Base-by-base conservation (phyloP, 2,329 filamentous ascomycete genomes). In the Nothopassalora personata region DNA sequence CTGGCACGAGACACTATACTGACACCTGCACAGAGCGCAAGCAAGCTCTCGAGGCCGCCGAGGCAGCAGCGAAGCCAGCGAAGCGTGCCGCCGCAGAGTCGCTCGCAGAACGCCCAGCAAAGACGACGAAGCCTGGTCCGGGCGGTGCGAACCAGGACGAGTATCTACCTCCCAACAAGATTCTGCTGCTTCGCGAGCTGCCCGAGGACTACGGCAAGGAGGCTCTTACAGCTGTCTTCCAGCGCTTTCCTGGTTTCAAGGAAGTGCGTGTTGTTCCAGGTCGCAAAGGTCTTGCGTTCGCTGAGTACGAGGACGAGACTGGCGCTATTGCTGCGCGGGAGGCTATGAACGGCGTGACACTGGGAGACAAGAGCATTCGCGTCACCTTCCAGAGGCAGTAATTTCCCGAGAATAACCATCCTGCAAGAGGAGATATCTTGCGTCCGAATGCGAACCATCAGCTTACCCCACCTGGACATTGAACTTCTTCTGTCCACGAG, bases 141-240 rank as follows among this genome's bases (percentile, higher is more conserved):
- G 81, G 85, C 1, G 82, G 88, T 10, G 87, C 91, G 57, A 87
- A 97, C 18, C 91, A 92, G n/a, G 94, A 97, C 82, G 94, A 99
- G 77, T 97, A 96, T 75, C 84, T 97, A 4, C 93, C 93, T 4
- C 93, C 94, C 36, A 97, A 97, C 83, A 97, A 96, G 79, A 96
- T 91, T 66, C 83, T 99, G 36, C 96, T 97, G 77, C 80, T 97
- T 61, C 91, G 95, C 78, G 93, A 97, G 69, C 77, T 99, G 36
- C 92, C 94, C 8, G 90, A 93, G 64, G 89, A 91, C 64, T 91
- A 89, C 75, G 89, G 89, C 73, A 85, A 90, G 69, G 91, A 96
- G 64, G 84, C 82, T 27, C 83, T 99, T 56, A 88, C 86, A 0
- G 81, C 82, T 33, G 86, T 97, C 62, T 99, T 97, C 76, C 85